A percentile compares a stretch with the other conserved stretches of the same genome.
These are phyloP conservation scores for Funneliformis geosporum DNA, from an alignment of 192 early-diverging fungal genomes.

Conservation along the genomic window DNA sequence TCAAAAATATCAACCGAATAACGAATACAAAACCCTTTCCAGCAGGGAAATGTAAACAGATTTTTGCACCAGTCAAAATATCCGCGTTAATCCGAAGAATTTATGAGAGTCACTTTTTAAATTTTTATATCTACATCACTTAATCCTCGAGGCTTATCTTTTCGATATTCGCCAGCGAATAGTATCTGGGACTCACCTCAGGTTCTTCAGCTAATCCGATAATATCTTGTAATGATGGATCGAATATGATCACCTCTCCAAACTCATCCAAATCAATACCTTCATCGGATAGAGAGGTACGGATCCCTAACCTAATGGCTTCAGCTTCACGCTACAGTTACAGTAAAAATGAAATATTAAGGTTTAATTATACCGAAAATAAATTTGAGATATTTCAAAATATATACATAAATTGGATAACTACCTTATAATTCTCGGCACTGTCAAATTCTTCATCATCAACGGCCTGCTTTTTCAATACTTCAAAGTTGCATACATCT, in stretches of 20 bases:
- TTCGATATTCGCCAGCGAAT: background rate
- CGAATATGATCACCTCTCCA: slow-evolving; percentile 23
- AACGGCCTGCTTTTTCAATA: slow-evolving; percentile 60
- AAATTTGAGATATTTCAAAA: background rate
- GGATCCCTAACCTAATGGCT: background rate
- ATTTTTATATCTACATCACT: background rate
- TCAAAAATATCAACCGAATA: background rate
- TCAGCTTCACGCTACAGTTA: slow-evolving; percentile 1
- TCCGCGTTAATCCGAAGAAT: background rate
- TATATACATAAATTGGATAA: background rate
- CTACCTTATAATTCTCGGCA: slow-evolving; percentile 72
- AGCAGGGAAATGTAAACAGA: background rate
- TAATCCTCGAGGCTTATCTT: background rate
- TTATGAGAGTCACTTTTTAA: background rate
- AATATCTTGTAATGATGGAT: slow-evolving; percentile 22
- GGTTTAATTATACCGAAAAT: background rate
- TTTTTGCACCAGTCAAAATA: background rate
- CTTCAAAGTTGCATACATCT: slow-evolving; percentile 41
- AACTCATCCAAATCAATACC: slow-evolving; percentile 30
- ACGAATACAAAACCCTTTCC: background rate
- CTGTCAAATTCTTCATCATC: slow-evolving; percentile 75
- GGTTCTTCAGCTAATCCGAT: slow-evolving; percentile 26
- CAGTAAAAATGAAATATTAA: background rate
- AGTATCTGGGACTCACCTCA: background rate
- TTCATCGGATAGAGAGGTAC: slow-evolving; percentile 30